Conservation (phyloP, 2,329 filamentous ascomycete species). For the Penicillium sp. region DNA sequence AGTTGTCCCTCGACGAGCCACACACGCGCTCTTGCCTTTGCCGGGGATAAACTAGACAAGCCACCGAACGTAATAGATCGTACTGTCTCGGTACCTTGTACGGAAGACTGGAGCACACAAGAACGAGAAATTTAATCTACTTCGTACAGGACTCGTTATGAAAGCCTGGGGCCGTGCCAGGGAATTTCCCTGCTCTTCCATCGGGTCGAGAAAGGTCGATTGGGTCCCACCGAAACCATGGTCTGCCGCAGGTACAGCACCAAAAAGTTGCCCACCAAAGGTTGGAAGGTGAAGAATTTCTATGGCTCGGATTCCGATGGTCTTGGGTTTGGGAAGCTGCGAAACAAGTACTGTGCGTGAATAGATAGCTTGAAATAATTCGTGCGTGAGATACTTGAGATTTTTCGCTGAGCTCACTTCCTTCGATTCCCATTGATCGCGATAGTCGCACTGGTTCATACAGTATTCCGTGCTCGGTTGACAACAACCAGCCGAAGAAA, state of each 20-base stretch:
- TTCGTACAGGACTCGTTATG: neutral
- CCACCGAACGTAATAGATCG: neutral
- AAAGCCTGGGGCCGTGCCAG: slow-evolving; percentile 7
- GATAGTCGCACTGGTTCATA: neutral
- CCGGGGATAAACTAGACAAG: neutral
- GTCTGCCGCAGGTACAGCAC: slow-evolving; percentile 4
- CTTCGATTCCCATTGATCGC: neutral
- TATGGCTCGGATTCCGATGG: slow-evolving; percentile 1
- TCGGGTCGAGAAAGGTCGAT: slow-evolving; percentile 8
- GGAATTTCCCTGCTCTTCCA: slow-evolving; percentile 2
- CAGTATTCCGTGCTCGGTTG: neutral
- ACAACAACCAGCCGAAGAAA: neutral
- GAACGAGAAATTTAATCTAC: slow-evolving; percentile 6
- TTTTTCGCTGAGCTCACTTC: neutral
- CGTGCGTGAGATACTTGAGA: neutral
- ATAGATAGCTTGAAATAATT: neutral
- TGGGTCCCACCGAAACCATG: slow-evolving; percentile 10
- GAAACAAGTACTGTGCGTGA: neutral
- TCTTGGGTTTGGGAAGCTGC: neutral
- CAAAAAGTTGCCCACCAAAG: neutral
- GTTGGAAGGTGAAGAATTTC: neutral
- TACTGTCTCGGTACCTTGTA: neutral
- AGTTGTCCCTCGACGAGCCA: neutral
- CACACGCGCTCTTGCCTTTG: neutral
- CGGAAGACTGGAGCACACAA: neutral